Evolutionary conservation across 2,329 filamentous ascomycete species (phyloP), one percentile per base, ranked within the genome.

Genomic region (Ceratocystis diversiconidia): DNA sequence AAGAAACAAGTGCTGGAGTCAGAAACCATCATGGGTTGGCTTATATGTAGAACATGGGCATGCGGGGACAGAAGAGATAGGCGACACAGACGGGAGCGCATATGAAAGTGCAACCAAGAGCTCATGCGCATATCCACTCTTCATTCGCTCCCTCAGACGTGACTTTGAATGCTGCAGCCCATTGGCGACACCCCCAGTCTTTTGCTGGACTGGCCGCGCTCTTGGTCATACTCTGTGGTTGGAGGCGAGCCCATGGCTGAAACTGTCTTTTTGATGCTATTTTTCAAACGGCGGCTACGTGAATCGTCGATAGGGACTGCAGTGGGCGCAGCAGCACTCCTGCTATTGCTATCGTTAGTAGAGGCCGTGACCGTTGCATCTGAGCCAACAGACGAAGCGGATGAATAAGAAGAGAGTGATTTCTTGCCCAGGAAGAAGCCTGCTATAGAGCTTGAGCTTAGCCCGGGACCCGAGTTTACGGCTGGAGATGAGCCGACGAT

Each of bases 241-340:
- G 68, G 68, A 28, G 68, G 68, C 10, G 68, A 65, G 25, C 68
- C 68, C 48, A 69, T 66, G 44, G 68, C 68, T 12, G 68, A 67
- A 46, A 69, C 63, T 1, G 67, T 68, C 28, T 68, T 69, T 41
- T 67, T 67, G 32, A 67, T 57, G 32, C 60, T 63, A 28, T 65
- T 65, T 44, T 65, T 67, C 32, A 67, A 41, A 25, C 64, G 63
- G 17, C 63, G 66, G 52, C 63, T 65, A 19, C 66, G 63, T 17
- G 66, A 67, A 1, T 48, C 50, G 32, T 67, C 66, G 12, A 52
- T 52, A 15, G 65, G 12, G 1, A 52, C 15, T 5, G 17, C 46
- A 5, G 55, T 17, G 8, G 61, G 30, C 10, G 22, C 25, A 19
- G n/a, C 22, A n/a, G 64, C 36, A 12, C 36, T 41, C 10, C 36